Evolutionary conservation across 768 basidiomycete species (phyloP).

Genomic region (Psilocybe cubensis): DNA sequence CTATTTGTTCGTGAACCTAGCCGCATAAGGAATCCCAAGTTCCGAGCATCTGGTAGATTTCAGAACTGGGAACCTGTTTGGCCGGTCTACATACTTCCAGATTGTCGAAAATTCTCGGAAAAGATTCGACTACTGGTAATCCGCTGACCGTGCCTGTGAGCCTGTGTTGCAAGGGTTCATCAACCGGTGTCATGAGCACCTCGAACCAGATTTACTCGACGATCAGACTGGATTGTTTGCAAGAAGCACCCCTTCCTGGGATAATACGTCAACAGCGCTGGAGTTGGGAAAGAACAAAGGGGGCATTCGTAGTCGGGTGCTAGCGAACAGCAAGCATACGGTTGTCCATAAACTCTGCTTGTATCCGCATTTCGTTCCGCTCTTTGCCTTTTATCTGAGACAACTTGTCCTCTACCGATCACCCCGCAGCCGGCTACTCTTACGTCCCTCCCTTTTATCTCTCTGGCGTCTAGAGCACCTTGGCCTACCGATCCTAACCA

Average conservation of each 20-base stretch:
- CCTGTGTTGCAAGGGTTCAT: constrained; percentile 47
- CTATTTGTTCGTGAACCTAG: constrained; percentile 44
- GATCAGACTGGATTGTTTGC: constrained; percentile 47
- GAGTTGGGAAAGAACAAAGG: constrained; percentile 43
- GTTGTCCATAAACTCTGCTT: constrained; percentile 38
- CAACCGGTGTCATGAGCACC: constrained; percentile 47
- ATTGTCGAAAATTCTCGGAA: constrained; percentile 45
- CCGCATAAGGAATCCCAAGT: constrained; percentile 53
- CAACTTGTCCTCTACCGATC: constrained; percentile 40
- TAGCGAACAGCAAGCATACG: constrained; percentile 37
- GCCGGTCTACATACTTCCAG: constrained; percentile 29
- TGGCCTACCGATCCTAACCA: constrained; percentile 11
- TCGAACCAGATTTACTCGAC: constrained; percentile 46
- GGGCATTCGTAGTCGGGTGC: constrained; percentile 32
- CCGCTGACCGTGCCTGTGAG: constrained; percentile 49
- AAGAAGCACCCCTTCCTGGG: constrained; percentile 40
- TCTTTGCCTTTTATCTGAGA: constrained; percentile 45
- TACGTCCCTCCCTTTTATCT: constrained; percentile 13
- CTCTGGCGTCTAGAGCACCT: constrained; percentile 8
- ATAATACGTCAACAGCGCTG: constrained; percentile 49
- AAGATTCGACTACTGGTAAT: constrained; percentile 48
- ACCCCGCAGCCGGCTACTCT: constrained; percentile 34
- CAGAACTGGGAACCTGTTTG: constrained; percentile 46
- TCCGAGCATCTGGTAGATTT: constrained; percentile 43
- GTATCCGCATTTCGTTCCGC: constrained; percentile 49